phyloP scores from a whole-genome alignment of 1,284 basidiomycete genomes.

The Fomitopsis betulina region DNA sequence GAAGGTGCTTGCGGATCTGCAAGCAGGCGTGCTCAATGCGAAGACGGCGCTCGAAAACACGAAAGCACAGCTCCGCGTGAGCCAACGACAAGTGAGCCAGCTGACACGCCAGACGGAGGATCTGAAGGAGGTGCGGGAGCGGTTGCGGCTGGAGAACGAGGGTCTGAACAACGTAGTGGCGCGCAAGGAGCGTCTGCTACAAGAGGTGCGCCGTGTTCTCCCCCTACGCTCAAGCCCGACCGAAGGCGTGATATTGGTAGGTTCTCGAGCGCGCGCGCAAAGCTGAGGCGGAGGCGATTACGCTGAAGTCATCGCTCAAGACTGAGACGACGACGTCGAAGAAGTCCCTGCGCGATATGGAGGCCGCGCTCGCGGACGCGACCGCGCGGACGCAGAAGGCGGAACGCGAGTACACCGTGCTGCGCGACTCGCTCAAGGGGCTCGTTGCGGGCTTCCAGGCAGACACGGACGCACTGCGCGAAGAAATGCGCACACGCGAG shows the following conservation, averaged over 20 bases:
- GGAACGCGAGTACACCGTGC: slow-evolving; percentile 72
- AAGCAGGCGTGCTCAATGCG: slow-evolving; percentile 76
- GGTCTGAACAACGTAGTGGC: slow-evolving; percentile 80
- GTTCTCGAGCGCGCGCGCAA: slow-evolving; percentile 78
- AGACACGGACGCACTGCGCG: slow-evolving; percentile 58
- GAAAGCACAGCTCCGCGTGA: slow-evolving; percentile 68
- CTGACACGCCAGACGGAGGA: slow-evolving; percentile 82
- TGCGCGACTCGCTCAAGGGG: slow-evolving; percentile 68
- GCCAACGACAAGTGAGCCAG: slow-evolving; percentile 76
- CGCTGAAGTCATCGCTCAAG: slow-evolving; percentile 68
- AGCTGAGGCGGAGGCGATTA: slow-evolving; percentile 67
- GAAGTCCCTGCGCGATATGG: slow-evolving; percentile 74
- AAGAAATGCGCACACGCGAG: slow-evolving; percentile 70
- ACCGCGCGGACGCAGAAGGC: slow-evolving; percentile 73
- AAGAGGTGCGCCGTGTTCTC: slow-evolving; percentile 53
- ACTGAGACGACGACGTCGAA: slow-evolving; percentile 66
- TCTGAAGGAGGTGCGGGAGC: slow-evolving; percentile 77
- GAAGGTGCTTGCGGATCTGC: slow-evolving; percentile 78
- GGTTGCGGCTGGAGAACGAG: slow-evolving; percentile 80
- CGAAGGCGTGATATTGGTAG: slow-evolving; percentile 30
- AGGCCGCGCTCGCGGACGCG: slow-evolving; percentile 61
- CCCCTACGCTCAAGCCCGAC: neutral
- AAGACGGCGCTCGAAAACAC: slow-evolving; percentile 80
- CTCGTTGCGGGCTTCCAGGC: slow-evolving; percentile 66
- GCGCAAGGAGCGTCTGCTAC: slow-evolving; percentile 78